Base-by-base conservation (phyloP, 2,329 filamentous ascomycete genomes). In the Aspergillus pseudoterreus region DNA sequence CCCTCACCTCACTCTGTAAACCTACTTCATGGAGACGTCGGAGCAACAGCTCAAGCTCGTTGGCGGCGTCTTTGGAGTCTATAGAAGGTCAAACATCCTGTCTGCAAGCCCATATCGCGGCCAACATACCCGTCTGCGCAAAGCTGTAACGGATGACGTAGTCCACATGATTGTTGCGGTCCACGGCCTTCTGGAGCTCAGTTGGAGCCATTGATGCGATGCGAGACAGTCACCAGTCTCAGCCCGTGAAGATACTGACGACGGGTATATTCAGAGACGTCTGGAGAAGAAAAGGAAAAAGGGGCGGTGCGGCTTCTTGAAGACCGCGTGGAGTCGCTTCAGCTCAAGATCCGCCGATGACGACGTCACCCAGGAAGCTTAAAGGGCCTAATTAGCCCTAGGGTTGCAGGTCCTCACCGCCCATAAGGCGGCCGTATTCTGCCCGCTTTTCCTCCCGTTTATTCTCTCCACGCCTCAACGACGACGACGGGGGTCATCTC, bases 81-180 rank as follows among this genome's bases (percentile, higher is more conserved):
- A 62, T 11, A 47, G 24, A 21, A 35, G 14, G 53, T 55, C 47
- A 51, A 43, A 54, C 39, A 19, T 42, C 14, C 39, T 2, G 19
- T 10, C 17, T 15, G 11, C 24, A 17, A 36, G 14, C 14, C 38
- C 12, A 4, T 11, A 52, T 24, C 33, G 22, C 10, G 33, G 43
- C 11, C 6, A n/a, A 24, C 75, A 56, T 75, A 88, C 88, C 83
- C 53, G 82, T 81, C 49, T 81, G 77, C 41, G 84, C 81, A 63
- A 92, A 86, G 59, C 84, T 81, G 73, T 89, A 96, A 65, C 84
- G 82, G 59, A 97, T 83, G 57, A 96, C 91, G 77, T 91, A 96
- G 79, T 96, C 92, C 57, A 96, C 90, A 59, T 89, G 78, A 68
- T 85, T 78, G 61, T 86, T 86, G 39, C 39, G 39, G 19, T 21